phyloP scores from a whole-genome alignment of 2,329 filamentous ascomycete genomes.

The Teratosphaeria viscida region DNA sequence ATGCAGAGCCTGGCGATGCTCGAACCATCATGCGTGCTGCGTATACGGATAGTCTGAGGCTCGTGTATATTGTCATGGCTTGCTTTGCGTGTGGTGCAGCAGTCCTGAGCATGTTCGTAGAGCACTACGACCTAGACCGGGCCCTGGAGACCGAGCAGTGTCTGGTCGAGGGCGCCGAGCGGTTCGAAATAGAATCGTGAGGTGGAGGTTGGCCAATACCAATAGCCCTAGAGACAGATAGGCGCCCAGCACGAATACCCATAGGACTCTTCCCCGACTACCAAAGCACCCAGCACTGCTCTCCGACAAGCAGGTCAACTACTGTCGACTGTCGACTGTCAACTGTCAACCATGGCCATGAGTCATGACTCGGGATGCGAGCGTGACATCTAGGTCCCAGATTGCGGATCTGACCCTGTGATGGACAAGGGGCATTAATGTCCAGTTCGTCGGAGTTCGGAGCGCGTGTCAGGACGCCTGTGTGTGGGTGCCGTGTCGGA shows the following conservation, averaged over 20 bases:
- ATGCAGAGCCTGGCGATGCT: neutral
- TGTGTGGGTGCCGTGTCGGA: neutral
- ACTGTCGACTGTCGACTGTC: no score
- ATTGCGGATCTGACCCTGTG: neutral
- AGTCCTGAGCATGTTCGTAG: conserved; percentile 1
- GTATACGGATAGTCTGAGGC: conserved; percentile 1
- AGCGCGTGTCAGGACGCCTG: neutral
- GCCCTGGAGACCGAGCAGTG: conserved; percentile 3
- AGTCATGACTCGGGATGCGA: neutral
- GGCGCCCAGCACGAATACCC: neutral
- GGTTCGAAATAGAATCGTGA: neutral
- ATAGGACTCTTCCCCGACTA: neutral
- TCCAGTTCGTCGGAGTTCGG: neutral
- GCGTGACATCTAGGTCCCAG: neutral
- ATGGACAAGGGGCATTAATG: neutral
- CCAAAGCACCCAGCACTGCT: neutral
- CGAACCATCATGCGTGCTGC: neutral
- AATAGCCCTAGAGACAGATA: neutral
- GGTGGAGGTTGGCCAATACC: neutral
- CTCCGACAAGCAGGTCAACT: no score
- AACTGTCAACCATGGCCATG: no score
- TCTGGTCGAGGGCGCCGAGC: neutral
- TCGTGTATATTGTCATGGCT: conserved; percentile 2
- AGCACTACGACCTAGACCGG: conserved; percentile 2
- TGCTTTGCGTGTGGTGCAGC: neutral